These are phyloP conservation scores for Raddia distichophylla DNA, from an alignment of 176 grass and related monocot genomes.

Conservation along the genomic window DNA sequence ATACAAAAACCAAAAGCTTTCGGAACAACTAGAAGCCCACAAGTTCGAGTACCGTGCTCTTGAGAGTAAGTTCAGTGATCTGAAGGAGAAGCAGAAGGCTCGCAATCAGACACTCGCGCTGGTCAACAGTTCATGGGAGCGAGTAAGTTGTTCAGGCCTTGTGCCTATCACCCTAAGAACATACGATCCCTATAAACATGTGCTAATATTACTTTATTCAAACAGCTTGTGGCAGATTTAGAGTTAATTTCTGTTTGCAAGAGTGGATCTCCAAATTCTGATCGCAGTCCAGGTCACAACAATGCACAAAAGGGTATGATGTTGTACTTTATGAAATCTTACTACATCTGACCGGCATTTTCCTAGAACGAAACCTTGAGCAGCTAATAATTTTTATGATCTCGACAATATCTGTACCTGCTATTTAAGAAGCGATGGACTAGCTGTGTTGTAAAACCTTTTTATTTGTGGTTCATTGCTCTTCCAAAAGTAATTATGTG, in stretches of 20 bases:
- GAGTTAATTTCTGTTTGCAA: slow-evolving; percentile 48
- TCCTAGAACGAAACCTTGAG: slow-evolving; percentile 30
- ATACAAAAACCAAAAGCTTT: slow-evolving; percentile 93
- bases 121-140: slow-evolving; percentile 66
- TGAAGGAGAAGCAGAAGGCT: slow-evolving; percentile 68
- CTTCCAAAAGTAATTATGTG: background rate
- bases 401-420: background rate
- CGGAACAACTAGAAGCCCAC: slow-evolving; percentile 83
- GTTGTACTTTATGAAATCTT: slow-evolving; percentile 2
- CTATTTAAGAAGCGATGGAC: background rate
- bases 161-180: background rate
- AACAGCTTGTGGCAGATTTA: slow-evolving; percentile 69
- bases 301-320: slow-evolving; percentile 44
- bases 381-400: slow-evolving; percentile 18
- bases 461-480: slow-evolving; percentile 5
- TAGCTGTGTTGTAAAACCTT: background rate
- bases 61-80: slow-evolving; percentile 64
- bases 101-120: slow-evolving; percentile 53
- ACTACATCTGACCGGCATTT: slow-evolving; percentile 9
- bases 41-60: slow-evolving; percentile 76
- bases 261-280: slow-evolving; percentile 47
- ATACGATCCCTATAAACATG: background rate
- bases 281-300: slow-evolving; percentile 34
- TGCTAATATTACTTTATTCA: slow-evolving; percentile 7
- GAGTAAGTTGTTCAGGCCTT: slow-evolving; percentile 47